Base-by-base conservation (phyloP, 1,139 yeast species). In the Ogataea hybrid region DNA sequence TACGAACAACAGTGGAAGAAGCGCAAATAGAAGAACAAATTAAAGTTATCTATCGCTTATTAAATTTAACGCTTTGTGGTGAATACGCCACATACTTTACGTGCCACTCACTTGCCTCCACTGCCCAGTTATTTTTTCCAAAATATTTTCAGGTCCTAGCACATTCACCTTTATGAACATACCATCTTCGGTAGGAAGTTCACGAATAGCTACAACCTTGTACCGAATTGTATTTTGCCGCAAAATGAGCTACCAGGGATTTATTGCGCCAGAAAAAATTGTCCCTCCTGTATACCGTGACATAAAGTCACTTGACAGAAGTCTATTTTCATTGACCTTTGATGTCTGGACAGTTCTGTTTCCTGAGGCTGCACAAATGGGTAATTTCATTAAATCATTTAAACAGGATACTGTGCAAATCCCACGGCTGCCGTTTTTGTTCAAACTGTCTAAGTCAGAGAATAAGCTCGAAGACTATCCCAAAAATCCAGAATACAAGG, bases 261-360 rank as follows among this genome's bases (percentile, higher is more conserved):
- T 11, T 17, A 28, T 49, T 15, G 38, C 36, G 9, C 42, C 39
- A 11, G 40, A 39, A 15, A 44, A 47, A 17, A 31, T 57, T 4
- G 32, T 32, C n/a, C 95, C 96, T 3, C 96, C 96, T 0, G 67
- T 78, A 10, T 72, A 83, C 58, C 65, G 87, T 38, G 68, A 75
- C 5, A 82, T 87, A 90, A 74, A 58, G 33, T 70, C 59, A 17
- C 70, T 90, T 35, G 92, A 89, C 61, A 73, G 84, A 34, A 62
- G 74, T 0, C 76, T 79, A 53, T 90, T 89, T 65, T 59, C 67
- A 8, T 71, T 70, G 23, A 67, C 70, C 10, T 66, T 84, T 5
- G 75, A 79, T 1, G 66, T 88, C 17, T 75, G 84, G 50, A 84
- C 80, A 12, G 88, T 90, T 1, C 64, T 71, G 39, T 79, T 90